These are phyloP conservation scores for Cryptococcus wingfieldii DNA, from an alignment of 1,284 basidiomycete species.

Conservation along the genomic window DNA sequence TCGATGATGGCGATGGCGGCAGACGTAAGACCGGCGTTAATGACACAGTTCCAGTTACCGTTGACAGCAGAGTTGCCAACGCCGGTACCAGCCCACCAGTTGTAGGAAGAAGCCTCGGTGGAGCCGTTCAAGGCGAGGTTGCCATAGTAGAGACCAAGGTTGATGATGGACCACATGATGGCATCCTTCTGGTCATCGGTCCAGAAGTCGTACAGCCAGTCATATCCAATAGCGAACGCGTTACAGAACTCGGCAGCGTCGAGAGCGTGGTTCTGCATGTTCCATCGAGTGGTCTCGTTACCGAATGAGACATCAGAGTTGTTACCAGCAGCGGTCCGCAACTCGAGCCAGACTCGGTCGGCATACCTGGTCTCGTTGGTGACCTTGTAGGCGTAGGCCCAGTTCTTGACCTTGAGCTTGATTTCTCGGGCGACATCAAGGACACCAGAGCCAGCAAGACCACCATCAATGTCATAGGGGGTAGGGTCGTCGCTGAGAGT, in stretches of 20 bases:
- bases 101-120: constrained; percentile 36
- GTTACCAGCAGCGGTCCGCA: constrained; percentile 50
- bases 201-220: constrained; percentile 88
- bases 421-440: constrained; percentile 86
- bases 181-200: constrained; percentile 63
- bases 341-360: constrained; percentile 76
- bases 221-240: constrained; percentile 87
- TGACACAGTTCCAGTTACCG: constrained; percentile 96
- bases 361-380: constrained; percentile 80
- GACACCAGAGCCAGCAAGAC: constrained; percentile 68
- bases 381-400: constrained; percentile 84
- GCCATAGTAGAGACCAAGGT: constrained; percentile 70
- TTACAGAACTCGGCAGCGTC: constrained; percentile 85
- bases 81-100: constrained; percentile 52
- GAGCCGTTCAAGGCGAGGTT: constrained; percentile 53
- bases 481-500: constrained; percentile 64
- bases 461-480: constrained; percentile 71
- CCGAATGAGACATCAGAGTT: constrained; percentile 58
- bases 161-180: constrained; percentile 72
- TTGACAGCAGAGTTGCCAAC: constrained; percentile 40
- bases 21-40: constrained; percentile 84
- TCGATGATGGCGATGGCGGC: constrained; percentile 84
- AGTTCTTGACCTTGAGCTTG: constrained; percentile 88
- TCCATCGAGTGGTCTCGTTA: constrained; percentile 61
- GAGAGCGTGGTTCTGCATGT: constrained; percentile 77